These are phyloP conservation scores for Plasmodium ovale DNA, from an alignment of 169 alveolate genomes.

Conservation along the genomic window DNA sequence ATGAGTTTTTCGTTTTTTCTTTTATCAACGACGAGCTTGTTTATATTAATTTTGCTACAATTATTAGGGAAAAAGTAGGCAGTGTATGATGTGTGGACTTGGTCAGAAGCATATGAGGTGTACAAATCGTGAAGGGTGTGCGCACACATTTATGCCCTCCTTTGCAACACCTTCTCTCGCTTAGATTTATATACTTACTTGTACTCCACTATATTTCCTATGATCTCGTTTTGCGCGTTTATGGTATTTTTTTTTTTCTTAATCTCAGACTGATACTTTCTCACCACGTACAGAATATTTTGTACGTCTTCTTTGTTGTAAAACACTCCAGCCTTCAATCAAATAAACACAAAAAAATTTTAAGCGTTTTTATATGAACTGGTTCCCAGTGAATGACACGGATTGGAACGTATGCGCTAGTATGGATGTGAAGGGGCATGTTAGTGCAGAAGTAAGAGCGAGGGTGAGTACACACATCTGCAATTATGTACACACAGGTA, in stretches of 20 bases:
- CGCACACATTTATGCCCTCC: no score
- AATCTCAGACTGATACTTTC: slow-evolving; percentile 25
- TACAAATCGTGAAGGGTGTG: no score
- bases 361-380: neutral
- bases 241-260: slow-evolving; percentile 27
- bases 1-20: slow-evolving; percentile 29
- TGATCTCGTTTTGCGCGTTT: slow-evolving; percentile 19
- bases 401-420: neutral
- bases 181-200: no score
- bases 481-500: no score
- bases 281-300: slow-evolving; percentile 13
- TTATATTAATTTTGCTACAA: slow-evolving; percentile 24
- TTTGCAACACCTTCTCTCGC: no score
- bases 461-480: no score
- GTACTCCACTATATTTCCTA: slow-evolving; percentile 29
- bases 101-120: no score
- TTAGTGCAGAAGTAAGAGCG: no score
- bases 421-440: neutral
- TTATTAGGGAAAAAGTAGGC: neutral
- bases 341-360: neutral
- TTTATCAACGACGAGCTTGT: slow-evolving; percentile 16
- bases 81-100: no score
- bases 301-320: slow-evolving; percentile 62
- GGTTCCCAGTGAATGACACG: neutral
- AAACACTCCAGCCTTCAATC: slow-evolving; percentile 41